A percentile compares a stretch with the other conserved stretches of the same genome.
Conservation (phyloP, 2,329 filamentous ascomycete species). For the Colletotrichum sublineola region DNA sequence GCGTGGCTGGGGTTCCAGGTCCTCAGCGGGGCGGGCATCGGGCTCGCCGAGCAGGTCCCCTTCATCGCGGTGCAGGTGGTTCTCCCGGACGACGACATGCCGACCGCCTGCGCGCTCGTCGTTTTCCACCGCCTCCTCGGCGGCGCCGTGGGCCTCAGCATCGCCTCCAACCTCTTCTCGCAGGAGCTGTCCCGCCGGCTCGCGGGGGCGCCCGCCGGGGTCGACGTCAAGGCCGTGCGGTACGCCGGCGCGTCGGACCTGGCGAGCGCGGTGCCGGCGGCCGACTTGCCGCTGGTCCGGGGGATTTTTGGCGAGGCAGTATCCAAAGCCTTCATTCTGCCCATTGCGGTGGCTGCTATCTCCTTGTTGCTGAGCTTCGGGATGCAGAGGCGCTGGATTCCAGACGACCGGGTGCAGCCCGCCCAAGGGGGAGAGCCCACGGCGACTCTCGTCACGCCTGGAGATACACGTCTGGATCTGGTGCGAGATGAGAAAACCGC, state of each 20-base stretch:
- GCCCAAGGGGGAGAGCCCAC: background rate
- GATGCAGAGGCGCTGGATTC: constrained; percentile 13
- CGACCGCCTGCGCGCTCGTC: background rate
- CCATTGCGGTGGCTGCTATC: background rate
- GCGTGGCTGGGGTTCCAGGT: constrained; percentile 37
- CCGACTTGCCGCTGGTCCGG: constrained; percentile 3
- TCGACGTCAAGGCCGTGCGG: background rate
- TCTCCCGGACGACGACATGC: constrained; percentile 27
- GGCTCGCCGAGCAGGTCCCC: constrained; percentile 35
- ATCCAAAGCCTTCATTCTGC: background rate
- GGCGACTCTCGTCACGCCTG: background rate
- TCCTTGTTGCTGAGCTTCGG: constrained; percentile 3
- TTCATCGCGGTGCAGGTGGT: constrained; percentile 41
- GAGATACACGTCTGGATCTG: background rate
- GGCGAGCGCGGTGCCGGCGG: constrained; percentile 1
- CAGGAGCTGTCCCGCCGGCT: constrained; percentile 7
- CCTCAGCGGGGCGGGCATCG: constrained; percentile 34
- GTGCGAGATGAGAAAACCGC: background rate
- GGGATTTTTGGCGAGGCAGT: background rate
- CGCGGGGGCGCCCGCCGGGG: background rate
- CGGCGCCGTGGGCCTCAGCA: constrained; percentile 9
- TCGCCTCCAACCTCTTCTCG: constrained; percentile 18
- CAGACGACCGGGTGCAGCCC: constrained; percentile 7
- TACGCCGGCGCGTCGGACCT: constrained; percentile 4
- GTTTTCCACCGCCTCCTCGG: background rate